phyloP scores from a whole-genome alignment of 2,329 filamentous ascomycete genomes.

The Sordariomycetes sp. region DNA sequence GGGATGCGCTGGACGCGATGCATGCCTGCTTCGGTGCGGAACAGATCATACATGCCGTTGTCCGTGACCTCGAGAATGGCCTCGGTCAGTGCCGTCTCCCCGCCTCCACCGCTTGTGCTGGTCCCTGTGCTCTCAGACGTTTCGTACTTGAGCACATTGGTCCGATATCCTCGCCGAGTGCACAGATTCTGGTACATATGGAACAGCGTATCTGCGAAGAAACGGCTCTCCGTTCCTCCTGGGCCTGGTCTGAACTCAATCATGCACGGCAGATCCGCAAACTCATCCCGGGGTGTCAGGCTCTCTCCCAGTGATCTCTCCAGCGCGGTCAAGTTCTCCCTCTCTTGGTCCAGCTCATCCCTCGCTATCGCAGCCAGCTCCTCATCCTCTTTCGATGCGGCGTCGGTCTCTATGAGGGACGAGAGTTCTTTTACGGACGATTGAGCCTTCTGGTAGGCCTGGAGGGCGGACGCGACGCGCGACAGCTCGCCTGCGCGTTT shows the following conservation, averaged over 20 bases:
- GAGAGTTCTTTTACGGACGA: slow-evolving; percentile 44
- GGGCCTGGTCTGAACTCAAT: slow-evolving; percentile 88
- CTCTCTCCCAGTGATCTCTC: slow-evolving; percentile 62
- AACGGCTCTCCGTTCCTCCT: slow-evolving; percentile 81
- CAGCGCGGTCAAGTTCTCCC: slow-evolving; percentile 50
- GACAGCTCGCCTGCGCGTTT: slow-evolving; percentile 54
- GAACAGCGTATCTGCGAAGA: slow-evolving; percentile 81
- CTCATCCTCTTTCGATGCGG: slow-evolving; percentile 29
- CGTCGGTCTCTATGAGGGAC: slow-evolving; percentile 25
- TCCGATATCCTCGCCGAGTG: slow-evolving; percentile 54
- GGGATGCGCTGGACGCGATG: slow-evolving; percentile 93
- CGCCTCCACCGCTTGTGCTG: slow-evolving; percentile 39
- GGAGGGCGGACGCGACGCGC: slow-evolving; percentile 46
- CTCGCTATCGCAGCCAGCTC: slow-evolving; percentile 71
- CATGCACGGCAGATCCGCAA: slow-evolving; percentile 81
- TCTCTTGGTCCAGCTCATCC: slow-evolving; percentile 70
- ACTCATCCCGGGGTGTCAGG: slow-evolving; percentile 81
- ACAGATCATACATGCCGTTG: slow-evolving; percentile 67
- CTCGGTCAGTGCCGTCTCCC: slow-evolving; percentile 68
- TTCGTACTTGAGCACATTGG: slow-evolving; percentile 71
- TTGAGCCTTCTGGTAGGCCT: slow-evolving; percentile 47
- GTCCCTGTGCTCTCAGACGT: slow-evolving; percentile 55
- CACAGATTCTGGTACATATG: slow-evolving; percentile 86
- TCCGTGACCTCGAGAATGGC: slow-evolving; percentile 77
- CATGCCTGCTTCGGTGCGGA: slow-evolving; percentile 86